phyloP scores from a whole-genome alignment of 495 filamentous ascomycete species.

The Gamarada debralockiae region DNA sequence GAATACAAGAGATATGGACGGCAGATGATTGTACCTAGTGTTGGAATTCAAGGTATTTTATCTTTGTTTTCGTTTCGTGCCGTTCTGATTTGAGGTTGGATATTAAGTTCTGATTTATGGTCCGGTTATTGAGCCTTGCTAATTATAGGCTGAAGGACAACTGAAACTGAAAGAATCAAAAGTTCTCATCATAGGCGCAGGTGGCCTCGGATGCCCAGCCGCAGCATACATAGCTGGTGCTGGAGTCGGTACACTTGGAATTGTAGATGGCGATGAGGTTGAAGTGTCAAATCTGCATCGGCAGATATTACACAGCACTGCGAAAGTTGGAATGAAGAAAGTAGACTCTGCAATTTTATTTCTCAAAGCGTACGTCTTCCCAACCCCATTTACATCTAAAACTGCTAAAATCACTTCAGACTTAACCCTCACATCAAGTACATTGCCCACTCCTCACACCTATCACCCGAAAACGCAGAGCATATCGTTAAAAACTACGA shows the following conservation, averaged over 20 bases:
- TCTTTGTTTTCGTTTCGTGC: conserved; percentile 1
- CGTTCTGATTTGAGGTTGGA: background rate
- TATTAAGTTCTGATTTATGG: background rate
- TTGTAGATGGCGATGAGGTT: conserved; percentile 85
- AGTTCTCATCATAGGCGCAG: conserved; percentile 85
- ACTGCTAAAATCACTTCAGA: conserved; percentile 2
- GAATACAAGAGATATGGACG: conserved; percentile 86
- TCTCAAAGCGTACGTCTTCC: conserved; percentile 52
- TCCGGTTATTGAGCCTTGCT: background rate
- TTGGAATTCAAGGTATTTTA: conserved; percentile 69
- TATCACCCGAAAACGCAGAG: conserved; percentile 61
- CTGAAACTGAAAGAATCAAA: conserved; percentile 64
- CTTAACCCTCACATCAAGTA: conserved; percentile 67
- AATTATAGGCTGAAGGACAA: conserved; percentile 55
- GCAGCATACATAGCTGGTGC: conserved; percentile 86
- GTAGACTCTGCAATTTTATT: conserved; percentile 73
- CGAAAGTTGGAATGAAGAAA: conserved; percentile 72
- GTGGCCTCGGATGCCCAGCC: conserved; percentile 88
- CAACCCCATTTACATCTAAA: conserved; percentile 1
- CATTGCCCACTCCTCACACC: conserved; percentile 51
- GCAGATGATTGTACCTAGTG: conserved; percentile 84
- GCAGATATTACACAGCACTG: conserved; percentile 75
- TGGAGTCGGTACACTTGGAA: conserved; percentile 76
- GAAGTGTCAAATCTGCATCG: conserved; percentile 91
- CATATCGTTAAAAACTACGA: conserved; percentile 67